Percentiles rank a stretch among this genome's conserved stretches.
Evolutionary conservation across 179 eudicot genomes (phyloP).

Genomic region (Drosera spatulata): DNA sequence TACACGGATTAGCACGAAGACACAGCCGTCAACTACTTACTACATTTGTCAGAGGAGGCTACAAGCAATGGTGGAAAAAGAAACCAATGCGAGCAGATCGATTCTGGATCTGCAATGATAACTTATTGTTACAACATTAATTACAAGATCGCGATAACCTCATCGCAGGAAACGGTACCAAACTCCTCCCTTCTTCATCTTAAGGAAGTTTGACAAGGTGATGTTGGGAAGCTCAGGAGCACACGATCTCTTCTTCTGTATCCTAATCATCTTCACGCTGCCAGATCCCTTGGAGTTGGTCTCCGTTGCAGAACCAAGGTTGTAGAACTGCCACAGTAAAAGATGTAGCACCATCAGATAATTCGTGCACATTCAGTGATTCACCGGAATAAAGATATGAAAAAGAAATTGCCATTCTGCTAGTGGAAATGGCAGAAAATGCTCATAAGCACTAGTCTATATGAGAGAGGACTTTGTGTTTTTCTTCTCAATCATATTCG

Average conservation of each 20-base stretch:
- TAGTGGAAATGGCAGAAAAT: background rate
- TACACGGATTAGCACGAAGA: too few species aligned
- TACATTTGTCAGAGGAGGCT: too few species aligned
- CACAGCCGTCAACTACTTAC: too few species aligned
- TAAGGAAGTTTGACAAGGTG: conserved; percentile 67
- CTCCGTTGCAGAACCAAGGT: conserved; percentile 54
- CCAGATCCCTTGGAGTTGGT: conserved; percentile 28
- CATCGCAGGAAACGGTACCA: conserved; percentile 13
- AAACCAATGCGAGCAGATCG: too few species aligned
- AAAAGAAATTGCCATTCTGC: background rate
- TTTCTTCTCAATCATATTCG: too few species aligned
- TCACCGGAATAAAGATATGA: background rate
- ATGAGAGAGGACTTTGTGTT: too few species aligned
- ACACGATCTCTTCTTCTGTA: conserved; percentile 57
- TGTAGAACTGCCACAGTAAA: conserved; percentile 55
- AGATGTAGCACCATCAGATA: background rate
- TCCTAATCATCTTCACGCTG: conserved; percentile 50
- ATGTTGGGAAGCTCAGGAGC: conserved; percentile 45
- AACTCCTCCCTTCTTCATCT: conserved; percentile 71
- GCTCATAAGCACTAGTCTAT: too few species aligned
- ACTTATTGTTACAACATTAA: conserved; percentile 1
- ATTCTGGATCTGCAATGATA: too few species aligned
- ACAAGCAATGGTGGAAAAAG: too few species aligned
- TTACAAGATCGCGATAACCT: background rate
- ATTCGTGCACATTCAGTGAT: too few species aligned